These are phyloP conservation scores for Trichophyton simii DNA, from an alignment of 2,329 filamentous ascomycete species.

Conservation along the genomic window DNA sequence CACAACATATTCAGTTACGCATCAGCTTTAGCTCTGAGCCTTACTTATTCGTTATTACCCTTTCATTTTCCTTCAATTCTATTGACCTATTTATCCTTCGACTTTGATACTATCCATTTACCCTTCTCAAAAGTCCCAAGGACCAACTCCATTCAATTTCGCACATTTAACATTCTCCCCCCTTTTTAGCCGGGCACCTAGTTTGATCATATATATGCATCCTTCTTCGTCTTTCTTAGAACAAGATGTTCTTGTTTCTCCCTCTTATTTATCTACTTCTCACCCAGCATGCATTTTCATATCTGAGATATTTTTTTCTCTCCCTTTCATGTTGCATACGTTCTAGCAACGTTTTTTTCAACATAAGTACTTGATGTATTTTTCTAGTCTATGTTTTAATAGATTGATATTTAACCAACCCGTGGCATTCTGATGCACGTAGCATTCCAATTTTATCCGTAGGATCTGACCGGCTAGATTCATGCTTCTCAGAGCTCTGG, in stretches of 20 bases:
- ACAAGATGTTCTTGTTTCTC: not conserved
- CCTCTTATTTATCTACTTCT: not conserved
- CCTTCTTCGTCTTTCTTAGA: not conserved
- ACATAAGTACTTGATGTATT: not conserved
- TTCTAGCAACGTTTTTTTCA: not conserved
- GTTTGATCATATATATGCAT: not conserved
- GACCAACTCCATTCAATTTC: too few species aligned
- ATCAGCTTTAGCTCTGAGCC: not conserved
- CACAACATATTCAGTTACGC: not conserved
- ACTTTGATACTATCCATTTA: not conserved
- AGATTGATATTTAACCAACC: not conserved
- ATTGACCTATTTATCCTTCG: not conserved
- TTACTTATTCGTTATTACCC: not conserved
- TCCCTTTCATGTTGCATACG: not conserved
- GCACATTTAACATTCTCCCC: too few species aligned
- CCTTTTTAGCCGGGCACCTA: not conserved
- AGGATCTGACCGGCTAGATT: too few species aligned
- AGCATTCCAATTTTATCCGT: too few species aligned
- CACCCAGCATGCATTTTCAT: not conserved
- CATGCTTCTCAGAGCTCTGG: too few species aligned
- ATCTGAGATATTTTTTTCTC: not conserved
- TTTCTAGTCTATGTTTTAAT: not conserved
- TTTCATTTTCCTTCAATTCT: constrained; percentile 6
- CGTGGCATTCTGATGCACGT: too few species aligned
- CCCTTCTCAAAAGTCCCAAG: too few species aligned